phyloP scores from a whole-genome alignment of 2,329 filamentous ascomycete species.

The Fusarium penzigii region DNA sequence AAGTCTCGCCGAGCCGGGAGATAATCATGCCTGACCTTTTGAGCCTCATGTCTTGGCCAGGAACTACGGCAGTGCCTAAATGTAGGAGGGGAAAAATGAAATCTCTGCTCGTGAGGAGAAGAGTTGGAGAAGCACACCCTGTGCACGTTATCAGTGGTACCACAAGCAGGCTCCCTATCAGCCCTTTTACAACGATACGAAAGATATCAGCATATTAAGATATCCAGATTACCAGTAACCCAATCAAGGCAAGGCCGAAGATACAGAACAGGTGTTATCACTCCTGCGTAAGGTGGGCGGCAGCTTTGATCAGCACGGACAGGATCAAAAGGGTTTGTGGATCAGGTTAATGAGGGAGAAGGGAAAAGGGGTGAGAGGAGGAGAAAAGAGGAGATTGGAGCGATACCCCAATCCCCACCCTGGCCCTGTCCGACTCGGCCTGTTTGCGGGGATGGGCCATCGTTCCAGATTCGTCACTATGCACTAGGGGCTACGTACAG shows the following conservation, averaged over 20 bases:
- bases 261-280: constrained; percentile 2
- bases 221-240: constrained; percentile 2
- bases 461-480: no score
- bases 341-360: neutral
- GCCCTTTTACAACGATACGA: no score
- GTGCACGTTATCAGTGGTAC: neutral
- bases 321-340: neutral
- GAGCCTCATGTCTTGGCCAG: neutral
- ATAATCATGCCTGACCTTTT: neutral
- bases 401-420: neutral
- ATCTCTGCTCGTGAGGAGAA: neutral
- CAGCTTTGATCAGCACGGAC: neutral
- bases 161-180: no score
- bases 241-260: constrained; percentile 27
- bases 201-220: constrained; percentile 6
- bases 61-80: neutral
- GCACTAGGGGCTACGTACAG: neutral
- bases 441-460: neutral
- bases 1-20: constrained; percentile 1
- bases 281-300: constrained; percentile 1
- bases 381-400: neutral
- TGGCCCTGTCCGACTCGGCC: neutral
- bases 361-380: neutral
- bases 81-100: no score
- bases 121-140: neutral